These are phyloP conservation scores for Filobasidium wieringae DNA, from an alignment of 768 basidiomycete genomes.

Conservation along the genomic window DNA sequence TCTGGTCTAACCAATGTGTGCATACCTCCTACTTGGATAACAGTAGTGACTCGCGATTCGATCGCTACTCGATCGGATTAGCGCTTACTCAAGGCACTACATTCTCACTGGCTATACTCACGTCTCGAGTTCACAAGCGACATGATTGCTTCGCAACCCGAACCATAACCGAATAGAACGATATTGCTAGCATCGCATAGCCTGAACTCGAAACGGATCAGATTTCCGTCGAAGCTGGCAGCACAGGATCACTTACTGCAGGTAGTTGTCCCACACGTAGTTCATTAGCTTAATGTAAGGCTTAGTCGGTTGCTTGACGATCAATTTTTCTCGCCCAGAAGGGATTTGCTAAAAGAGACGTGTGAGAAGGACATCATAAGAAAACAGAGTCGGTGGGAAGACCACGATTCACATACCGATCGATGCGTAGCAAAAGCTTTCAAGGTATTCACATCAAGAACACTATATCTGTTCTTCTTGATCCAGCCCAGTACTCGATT, in stretches of 20 bases:
- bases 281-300: constrained; percentile 48
- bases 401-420: constrained; percentile 19
- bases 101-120: constrained; percentile 33
- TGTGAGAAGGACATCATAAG: no score
- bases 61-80: constrained; percentile 44
- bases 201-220: constrained; percentile 39
- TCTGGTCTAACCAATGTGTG: constrained; percentile 33
- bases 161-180: constrained; percentile 75
- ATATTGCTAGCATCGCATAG: constrained; percentile 61
- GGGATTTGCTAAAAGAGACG: neutral
- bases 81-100: no score
- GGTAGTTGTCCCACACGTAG: constrained; percentile 94
- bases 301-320: neutral
- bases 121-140: constrained; percentile 61
- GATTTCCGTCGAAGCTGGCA: neutral
- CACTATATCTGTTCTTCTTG: constrained; percentile 51
- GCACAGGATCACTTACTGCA: constrained; percentile 53
- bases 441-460: constrained; percentile 78
- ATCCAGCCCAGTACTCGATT: constrained; percentile 71
- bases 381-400: no score
- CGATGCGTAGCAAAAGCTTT: constrained; percentile 30
- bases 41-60: constrained; percentile 53
- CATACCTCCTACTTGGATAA: constrained; percentile 68
- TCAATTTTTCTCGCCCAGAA: neutral
- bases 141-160: constrained; percentile 64